Evolutionary conservation across 192 early-diverging fungal genomes (phyloP), one percentile per base, ranked within the genome.

Genomic region (Coemansia sp.): DNA sequence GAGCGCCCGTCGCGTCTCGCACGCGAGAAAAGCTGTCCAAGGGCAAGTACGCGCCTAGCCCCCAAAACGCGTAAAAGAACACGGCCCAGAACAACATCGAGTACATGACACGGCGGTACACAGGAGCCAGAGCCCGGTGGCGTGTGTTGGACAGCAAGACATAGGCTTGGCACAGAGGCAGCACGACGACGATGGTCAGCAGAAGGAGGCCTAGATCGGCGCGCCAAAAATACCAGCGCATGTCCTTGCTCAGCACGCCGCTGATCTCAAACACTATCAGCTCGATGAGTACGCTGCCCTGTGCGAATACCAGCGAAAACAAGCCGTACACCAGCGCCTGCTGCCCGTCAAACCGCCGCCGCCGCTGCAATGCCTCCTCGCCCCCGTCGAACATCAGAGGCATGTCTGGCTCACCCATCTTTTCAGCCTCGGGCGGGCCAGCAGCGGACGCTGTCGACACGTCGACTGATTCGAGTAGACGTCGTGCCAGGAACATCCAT

Each of bases 201-300:
- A 95, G 76, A 62, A 93, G 67, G 2, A 87, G 59, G 11, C 85
- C 82, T 4, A 95, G 64, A 17, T 84, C 88, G 8, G 86, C 63
- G 8, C 88, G 82, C 93, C 93, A 95, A 63, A 81, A 84, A 60
- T 86, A 82, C 83, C 87, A 87, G 27, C 91, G 85, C 37, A 88
- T 67, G 70, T 83, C 83, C 62, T 83, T 86, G 60, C 81, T 76
- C 53, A 91, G 73, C 7, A 93, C 56, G 7, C 85, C 85, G 40
- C 80, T 76, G 54, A 95, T 92, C 63, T 92, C 92, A 70, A 92
- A 86, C 38, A 95, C 84, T 14, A 95, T 80, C 53, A 95, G 83
- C 59, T 91, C 84, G 65, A 95, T 90, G 58, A 95, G 82, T 27
- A 84, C 83, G 65, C 91, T 86, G 32, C 86, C 84, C 62, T 83